These are phyloP conservation scores for Alternaria brassicicola DNA, from an alignment of 2,329 filamentous ascomycete species.

Conservation along the genomic window DNA sequence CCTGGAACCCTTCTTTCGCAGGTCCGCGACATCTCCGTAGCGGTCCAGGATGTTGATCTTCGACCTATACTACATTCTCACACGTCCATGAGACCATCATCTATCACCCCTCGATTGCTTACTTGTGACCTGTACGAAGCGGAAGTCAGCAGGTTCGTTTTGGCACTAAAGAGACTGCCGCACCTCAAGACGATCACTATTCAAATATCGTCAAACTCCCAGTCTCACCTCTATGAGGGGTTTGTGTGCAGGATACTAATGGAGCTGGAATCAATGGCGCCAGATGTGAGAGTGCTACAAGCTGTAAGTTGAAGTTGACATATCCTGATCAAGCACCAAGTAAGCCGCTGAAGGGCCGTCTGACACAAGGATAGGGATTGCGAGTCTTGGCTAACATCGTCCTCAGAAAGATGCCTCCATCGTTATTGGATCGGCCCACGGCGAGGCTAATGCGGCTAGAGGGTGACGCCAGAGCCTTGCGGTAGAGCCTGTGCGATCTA, in stretches of 20 bases:
- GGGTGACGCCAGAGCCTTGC: background rate
- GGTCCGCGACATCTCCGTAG: background rate
- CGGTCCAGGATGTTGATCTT: background rate
- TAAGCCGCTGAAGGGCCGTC: background rate
- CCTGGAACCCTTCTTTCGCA: background rate
- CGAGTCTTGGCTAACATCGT: background rate
- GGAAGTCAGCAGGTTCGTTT: background rate
- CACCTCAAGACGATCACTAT: background rate
- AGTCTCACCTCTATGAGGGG: background rate
- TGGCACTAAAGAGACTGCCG: background rate
- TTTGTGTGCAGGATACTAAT: background rate
- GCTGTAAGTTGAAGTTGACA: background rate
- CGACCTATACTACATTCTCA: background rate
- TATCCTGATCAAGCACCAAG: background rate
- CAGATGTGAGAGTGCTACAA: background rate
- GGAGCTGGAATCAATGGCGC: rapidly evolving
- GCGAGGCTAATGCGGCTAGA: background rate
- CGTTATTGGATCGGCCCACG: background rate
- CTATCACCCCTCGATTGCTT: background rate
- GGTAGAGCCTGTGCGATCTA: background rate
- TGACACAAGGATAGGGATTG: no score
- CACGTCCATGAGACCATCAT: background rate
- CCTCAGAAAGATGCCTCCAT: background rate
- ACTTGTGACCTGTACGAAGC: background rate
- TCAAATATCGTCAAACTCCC: background rate